Evolutionary conservation across 2,329 filamentous ascomycete species (phyloP), one percentile per base, ranked within the genome.

Genomic region (Bipolaris gigantea): DNA sequence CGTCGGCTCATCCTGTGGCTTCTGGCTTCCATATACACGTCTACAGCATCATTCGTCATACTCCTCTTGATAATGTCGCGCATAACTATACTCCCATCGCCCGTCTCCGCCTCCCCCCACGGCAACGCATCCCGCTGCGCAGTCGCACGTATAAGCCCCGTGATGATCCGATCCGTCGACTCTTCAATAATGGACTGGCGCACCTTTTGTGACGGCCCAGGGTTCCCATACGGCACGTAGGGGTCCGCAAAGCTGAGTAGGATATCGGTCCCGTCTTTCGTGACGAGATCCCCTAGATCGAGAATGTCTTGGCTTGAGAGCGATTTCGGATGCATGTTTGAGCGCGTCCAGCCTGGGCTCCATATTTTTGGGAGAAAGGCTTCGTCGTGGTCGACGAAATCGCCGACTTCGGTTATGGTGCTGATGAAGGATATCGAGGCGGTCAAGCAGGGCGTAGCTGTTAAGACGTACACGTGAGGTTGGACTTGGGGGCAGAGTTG

Each of bases 251-350:
- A 59, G 27, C 48, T 47, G 3, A 59, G 30, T 4, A 44, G 9
- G 1, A 36, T 33, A 3, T 42, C 34, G 0, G 48, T 50, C 15
- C 48, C 54, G 9, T 36, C 35, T 18, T 27, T 39, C 0, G 11
- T 35, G 3, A 57, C 6, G 1, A 50, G 35, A 1, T 45, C 35
- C 1, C 57, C 48, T 0, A 59, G 41, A 18, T 59, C 57, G 1
- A 40, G 32, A 1, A 59, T 57, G 15, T 59, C 57, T 38, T 51
- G 50, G 2, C 32, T 30, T 1, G 48, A 52, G 2, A 59, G 33
- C 5, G 40, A 45, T 39, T 27, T 51, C 2, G 57, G 54, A 9
- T 59, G 57, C 54, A 59, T 59, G 15, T 49, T 44, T 21, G 57
- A 51, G 8, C 50, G 27, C 8, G 48, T 41, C 50, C 50, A 55